A percentile compares a stretch with the other conserved stretches of the same genome.
Conservation (phyloP, 2,329 filamentous ascomycete genomes). For the Didymella pomorum region DNA sequence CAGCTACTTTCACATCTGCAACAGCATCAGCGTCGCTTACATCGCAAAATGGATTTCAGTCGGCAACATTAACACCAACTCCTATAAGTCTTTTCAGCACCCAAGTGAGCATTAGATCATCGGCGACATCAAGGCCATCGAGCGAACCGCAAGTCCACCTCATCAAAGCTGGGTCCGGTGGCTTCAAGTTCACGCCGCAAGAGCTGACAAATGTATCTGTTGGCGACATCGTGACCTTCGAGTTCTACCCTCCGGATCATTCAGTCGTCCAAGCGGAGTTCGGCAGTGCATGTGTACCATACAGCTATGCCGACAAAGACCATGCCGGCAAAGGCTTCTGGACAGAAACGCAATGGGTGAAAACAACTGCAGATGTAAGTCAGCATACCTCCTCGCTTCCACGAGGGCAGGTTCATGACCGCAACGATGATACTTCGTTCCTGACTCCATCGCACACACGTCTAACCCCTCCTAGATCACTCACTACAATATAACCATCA, state of each 20-base stretch:
- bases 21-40: constrained; percentile 2
- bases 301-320: constrained; percentile 41
- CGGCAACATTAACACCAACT: neutral
- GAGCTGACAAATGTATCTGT: constrained; percentile 46
- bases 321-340: constrained; percentile 42
- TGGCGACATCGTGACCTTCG: constrained; percentile 50
- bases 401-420: neutral
- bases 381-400: neutral
- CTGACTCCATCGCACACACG: neutral
- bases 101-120: neutral
- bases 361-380: constrained; percentile 39
- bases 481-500: constrained; percentile 47
- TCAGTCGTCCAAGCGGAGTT: constrained; percentile 54
- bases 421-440: neutral
- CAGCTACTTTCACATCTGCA: neutral
- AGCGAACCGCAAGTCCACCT: constrained; percentile 38
- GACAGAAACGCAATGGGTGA: constrained; percentile 38
- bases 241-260: constrained; percentile 55
- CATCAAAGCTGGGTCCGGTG: constrained; percentile 49
- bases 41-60: constrained; percentile 1
- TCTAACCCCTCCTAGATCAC: constrained; percentile 30
- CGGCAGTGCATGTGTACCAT: constrained; percentile 52
- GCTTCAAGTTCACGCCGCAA: constrained; percentile 50
- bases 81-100: neutral
- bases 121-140: constrained; percentile 28